Evolutionary conservation across 805 yeast genomes (phyloP), one percentile per base, ranked within the genome.

Genomic region (Candida sonorensis): DNA sequence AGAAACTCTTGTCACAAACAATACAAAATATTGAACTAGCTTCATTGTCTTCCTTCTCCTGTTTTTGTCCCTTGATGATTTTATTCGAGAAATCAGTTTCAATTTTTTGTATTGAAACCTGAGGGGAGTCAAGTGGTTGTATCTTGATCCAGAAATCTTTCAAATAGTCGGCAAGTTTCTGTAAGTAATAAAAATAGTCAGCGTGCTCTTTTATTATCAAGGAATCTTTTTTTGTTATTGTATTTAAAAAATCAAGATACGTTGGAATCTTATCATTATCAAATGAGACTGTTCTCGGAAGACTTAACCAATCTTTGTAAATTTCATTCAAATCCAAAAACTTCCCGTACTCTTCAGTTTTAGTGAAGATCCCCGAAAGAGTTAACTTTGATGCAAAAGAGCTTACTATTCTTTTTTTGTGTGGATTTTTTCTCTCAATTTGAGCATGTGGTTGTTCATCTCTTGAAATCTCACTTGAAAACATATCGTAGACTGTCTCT

Each of bases 291-390:
- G 17, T 17, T 27, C 59, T 58, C 24, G 53, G 59, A 6, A 75
- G 57, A 33, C 71, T 66, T 23, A 77, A 50, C 74, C 79, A 81
- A 19, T 45, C 43, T 19, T 69, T 72, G 53, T 77, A 80, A 29
- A 66, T 60, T 4, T 50, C 50, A 4, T 62, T 49, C 33, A 85
- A 58, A 39, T 85, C 90, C 13, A 87, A 41, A 41, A 53, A 73
- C 39, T 67, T 69, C 0, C 95, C 95, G 47, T 67, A 70, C 21
- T 57, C 55, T 50, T 87, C 95, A 19, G 67, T 74, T 4, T 69
- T 66, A 0, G 74, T 60, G 49, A 82, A 86, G 5, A 73, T 30
- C 1, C 47, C 32, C 12, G 72, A 69, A 4, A 82, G 40, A 14
- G 64, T 62, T 10, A 83, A 33, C 33, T 67, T 68, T 0, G 66